Percentiles rank a stretch among this genome's conserved stretches.
Evolutionary conservation across 1,284 basidiomycete species (phyloP).

Genomic region (Cryptococcus sp.): DNA sequence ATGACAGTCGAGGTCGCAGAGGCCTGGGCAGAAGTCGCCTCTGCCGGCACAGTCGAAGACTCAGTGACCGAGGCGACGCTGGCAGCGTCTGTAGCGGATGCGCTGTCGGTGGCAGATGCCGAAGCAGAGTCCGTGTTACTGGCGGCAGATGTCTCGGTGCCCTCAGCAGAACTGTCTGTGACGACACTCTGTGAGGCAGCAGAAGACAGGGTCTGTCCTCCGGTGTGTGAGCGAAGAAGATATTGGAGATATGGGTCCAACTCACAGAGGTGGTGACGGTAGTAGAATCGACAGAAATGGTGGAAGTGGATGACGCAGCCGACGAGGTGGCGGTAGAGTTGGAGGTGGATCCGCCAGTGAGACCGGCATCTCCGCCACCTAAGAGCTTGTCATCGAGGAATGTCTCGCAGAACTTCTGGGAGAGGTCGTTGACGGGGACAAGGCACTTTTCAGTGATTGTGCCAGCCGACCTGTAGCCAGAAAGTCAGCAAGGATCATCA

Average conservation of each 20-base stretch:
- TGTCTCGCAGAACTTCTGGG: conserved; percentile 22
- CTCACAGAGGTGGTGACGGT: neutral
- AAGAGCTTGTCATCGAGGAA: conserved; percentile 14
- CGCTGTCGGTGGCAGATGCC: too few relatives aligned
- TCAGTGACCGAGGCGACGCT: too few relatives aligned
- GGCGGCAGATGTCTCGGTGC: neutral
- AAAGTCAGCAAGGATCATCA: neutral
- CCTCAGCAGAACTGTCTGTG: neutral
- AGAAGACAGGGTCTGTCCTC: too few relatives aligned
- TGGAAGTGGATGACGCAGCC: neutral
- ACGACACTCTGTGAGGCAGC: too few relatives aligned
- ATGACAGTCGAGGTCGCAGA: too few relatives aligned
- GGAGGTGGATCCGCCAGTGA: neutral
- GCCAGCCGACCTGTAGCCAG: conserved; percentile 18
- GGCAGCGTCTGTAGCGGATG: too few relatives aligned
- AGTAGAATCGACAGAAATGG: neutral
- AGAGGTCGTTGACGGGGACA: conserved; percentile 18
- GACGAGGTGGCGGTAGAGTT: neutral
- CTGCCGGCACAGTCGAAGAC: too few relatives aligned
- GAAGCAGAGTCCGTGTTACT: neutral
- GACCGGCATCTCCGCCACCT: conserved; percentile 6
- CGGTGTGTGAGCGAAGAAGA: too few relatives aligned
- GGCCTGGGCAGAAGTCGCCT: too few relatives aligned
- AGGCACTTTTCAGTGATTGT: conserved; percentile 23
- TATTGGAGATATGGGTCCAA: too few relatives aligned